Evolutionary conservation across 768 basidiomycete species (phyloP).

Genomic region (Suillus ampliporus): DNA sequence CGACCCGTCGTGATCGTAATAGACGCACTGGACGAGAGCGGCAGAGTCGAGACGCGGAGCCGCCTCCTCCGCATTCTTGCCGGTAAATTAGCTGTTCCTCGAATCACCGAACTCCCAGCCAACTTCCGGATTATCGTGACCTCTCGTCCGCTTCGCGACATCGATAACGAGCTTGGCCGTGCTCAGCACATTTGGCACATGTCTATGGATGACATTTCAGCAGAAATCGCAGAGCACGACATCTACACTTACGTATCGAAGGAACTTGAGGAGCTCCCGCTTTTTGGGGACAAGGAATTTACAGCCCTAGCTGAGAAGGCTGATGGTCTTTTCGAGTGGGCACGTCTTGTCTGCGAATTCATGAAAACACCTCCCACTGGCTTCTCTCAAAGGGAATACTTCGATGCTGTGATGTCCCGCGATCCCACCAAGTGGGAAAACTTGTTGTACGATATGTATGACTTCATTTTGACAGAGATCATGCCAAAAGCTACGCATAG

Average conservation of each 20-base stretch:
- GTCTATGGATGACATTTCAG: neutral
- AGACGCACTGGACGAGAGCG: conserved; percentile 28
- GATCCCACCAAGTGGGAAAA: neutral
- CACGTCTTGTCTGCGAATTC: conserved; percentile 4
- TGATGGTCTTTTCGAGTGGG: conserved; percentile 5
- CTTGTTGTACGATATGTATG: neutral
- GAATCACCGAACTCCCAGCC: neutral
- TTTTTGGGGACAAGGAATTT: neutral
- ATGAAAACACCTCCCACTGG: neutral
- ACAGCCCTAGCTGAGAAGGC: neutral
- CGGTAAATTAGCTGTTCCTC: neutral
- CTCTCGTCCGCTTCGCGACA: neutral
- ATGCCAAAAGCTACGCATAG: too few relatives aligned
- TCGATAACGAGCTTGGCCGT: neutral
- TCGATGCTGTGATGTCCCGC: neutral
- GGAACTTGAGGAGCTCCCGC: neutral
- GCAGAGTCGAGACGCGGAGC: neutral
- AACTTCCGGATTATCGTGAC: neutral
- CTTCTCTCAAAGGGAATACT: neutral
- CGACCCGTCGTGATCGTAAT: conserved; percentile 7
- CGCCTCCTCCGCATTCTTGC: neutral
- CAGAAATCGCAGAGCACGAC: neutral
- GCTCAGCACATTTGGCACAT: neutral
- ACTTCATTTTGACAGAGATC: neutral
- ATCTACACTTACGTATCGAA: neutral